Percentiles rank a stretch among this genome's conserved stretches.
Evolutionary conservation across 352 stramenopile genomes (phyloP).

Genomic region (Globisporangium alternatum): DNA sequence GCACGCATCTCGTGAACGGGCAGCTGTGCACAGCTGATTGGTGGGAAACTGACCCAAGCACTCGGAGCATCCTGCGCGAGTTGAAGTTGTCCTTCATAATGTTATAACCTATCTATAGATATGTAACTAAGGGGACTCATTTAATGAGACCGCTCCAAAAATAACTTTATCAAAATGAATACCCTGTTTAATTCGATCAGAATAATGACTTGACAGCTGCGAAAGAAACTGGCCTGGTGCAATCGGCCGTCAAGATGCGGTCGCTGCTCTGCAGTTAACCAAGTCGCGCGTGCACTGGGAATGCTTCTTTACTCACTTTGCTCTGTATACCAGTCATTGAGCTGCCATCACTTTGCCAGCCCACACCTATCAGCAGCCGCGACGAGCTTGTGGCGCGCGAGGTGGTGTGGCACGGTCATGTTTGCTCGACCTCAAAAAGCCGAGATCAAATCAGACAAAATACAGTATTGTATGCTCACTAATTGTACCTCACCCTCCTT

Average conservation of each 20-base stretch:
- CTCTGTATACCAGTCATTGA: not conserved
- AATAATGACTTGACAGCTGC: not conserved
- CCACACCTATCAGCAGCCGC: not conserved
- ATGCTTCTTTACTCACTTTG: not conserved
- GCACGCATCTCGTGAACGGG: not conserved
- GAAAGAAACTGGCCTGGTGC: not conserved
- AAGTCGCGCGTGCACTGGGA: not conserved
- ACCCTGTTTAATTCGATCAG: not conserved
- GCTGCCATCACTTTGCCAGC: not conserved
- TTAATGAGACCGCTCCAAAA: not conserved
- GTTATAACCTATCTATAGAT: not conserved
- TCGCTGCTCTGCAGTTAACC: not conserved
- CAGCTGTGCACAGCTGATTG: constrained; percentile 6
- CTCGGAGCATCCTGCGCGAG: not conserved
- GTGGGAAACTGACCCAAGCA: not conserved
- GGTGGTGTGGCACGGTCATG: not conserved
- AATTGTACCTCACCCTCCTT: not conserved
- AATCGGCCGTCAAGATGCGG: not conserved
- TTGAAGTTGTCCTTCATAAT: not conserved
- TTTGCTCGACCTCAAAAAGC: not conserved
- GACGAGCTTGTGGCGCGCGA: not conserved
- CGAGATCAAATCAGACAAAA: not conserved
- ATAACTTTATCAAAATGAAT: not conserved
- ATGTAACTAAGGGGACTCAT: not conserved
- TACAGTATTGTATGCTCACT: not conserved